These are phyloP conservation scores for Dactylonectria macrodidyma DNA, from an alignment of 2,329 filamentous ascomycete genomes.

Conservation along the genomic window DNA sequence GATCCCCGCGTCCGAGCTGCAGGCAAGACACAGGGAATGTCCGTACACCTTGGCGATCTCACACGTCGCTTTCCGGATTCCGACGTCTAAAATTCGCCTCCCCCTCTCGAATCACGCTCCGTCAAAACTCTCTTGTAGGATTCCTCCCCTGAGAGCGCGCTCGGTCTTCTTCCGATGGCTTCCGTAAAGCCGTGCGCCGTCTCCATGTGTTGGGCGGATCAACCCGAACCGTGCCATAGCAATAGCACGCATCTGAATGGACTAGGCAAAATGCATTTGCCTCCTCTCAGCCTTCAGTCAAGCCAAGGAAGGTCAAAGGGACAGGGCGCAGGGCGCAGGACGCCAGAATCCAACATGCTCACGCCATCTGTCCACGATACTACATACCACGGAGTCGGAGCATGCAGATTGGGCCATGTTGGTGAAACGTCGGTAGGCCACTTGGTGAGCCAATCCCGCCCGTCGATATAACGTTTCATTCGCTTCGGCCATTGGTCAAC, in stretches of 20 bases:
- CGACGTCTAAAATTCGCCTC: not conserved
- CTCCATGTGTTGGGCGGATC: slow-evolving; percentile 9
- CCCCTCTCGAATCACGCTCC: slow-evolving; percentile 18
- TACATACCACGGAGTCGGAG: not conserved
- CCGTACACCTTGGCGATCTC: not conserved
- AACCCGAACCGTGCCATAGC: slow-evolving; percentile 11
- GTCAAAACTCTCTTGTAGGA: slow-evolving; percentile 22
- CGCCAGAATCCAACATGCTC: not conserved
- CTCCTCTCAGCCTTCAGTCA: not conserved
- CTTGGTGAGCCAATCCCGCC: slow-evolving; percentile 34
- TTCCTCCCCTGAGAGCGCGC: slow-evolving; percentile 6
- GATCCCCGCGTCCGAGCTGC: not conserved
- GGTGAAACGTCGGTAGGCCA: slow-evolving; percentile 35
- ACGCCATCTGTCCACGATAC: slow-evolving; percentile 19
- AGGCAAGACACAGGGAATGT: not conserved
- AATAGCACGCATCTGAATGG: not conserved
- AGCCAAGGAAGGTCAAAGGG: not conserved
- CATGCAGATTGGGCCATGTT: not conserved
- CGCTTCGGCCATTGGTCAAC: slow-evolving; percentile 36
- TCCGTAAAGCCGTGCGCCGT: slow-evolving; percentile 8
- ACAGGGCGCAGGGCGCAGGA: not conserved
- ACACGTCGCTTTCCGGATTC: not conserved
- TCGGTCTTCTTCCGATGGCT: slow-evolving; percentile 30
- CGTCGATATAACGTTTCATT: slow-evolving; percentile 33
- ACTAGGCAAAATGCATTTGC: not conserved